Percentiles rank a stretch among this genome's conserved stretches.
Conservation (phyloP, 495 filamentous ascomycete genomes). For the Hypoxylon fuscum region DNA sequence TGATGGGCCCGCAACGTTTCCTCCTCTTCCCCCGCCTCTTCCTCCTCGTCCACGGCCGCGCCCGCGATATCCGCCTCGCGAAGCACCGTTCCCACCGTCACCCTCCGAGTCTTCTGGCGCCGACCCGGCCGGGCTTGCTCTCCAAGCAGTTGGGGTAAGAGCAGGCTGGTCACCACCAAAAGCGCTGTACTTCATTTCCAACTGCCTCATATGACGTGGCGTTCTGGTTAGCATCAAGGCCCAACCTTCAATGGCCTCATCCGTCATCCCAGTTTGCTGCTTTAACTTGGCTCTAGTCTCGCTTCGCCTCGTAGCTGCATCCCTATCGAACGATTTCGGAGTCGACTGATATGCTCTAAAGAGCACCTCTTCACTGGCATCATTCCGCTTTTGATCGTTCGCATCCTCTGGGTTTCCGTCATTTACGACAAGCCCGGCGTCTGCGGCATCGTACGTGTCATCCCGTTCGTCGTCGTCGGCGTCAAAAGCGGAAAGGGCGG, state of each 20-base stretch:
- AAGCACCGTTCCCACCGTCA: constrained; percentile 42
- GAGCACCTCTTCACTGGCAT: constrained; percentile 63
- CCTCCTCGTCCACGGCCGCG: constrained; percentile 62
- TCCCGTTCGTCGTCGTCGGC: constrained; percentile 96
- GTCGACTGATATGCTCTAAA: constrained; percentile 72
- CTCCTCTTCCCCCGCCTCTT: constrained; percentile 60
- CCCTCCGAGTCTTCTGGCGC: constrained; percentile 56
- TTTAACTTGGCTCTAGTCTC: constrained; percentile 69
- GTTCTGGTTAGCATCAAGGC: constrained; percentile 82
- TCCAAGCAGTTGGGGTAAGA: constrained; percentile 70
- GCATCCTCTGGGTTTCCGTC: constrained; percentile 47
- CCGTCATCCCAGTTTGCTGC: constrained; percentile 84
- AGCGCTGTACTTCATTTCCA: constrained; percentile 73
- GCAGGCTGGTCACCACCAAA: constrained; percentile 68
- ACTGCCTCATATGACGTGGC: constrained; percentile 65
- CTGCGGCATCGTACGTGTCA: constrained; percentile 92
- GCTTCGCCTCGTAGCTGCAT: constrained; percentile 71
- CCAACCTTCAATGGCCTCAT: constrained; percentile 96
- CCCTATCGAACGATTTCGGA: constrained; percentile 72
- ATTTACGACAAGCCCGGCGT: constrained; percentile 89
- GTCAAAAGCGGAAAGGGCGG: constrained; percentile 91
- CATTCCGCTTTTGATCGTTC: constrained; percentile 51
- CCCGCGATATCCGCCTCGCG: constrained; percentile 44
- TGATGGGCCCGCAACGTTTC: constrained; percentile 65
- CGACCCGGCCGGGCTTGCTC: constrained; percentile 54